These are phyloP conservation scores for Cladochytrium replicatum DNA, from an alignment of 192 early-diverging fungal species.

Conservation along the genomic window DNA sequence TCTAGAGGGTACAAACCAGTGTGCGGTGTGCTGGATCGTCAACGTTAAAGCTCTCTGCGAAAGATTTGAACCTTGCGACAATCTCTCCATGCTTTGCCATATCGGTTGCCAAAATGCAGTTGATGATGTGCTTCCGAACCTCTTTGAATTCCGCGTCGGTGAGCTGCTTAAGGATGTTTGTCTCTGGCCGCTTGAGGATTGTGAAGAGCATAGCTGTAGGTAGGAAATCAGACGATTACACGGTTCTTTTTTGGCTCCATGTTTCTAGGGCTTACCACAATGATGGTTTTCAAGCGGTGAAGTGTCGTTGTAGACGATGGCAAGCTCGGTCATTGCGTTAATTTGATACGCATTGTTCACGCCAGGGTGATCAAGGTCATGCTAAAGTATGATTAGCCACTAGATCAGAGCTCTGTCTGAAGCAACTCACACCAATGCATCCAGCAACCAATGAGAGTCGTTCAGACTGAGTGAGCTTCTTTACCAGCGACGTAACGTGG, in stretches of 20 bases:
- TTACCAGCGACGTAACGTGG: slow-evolving; percentile 17
- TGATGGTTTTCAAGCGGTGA: slow-evolving; percentile 47
- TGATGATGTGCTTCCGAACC: slow-evolving; percentile 36
- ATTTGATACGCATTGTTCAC: slow-evolving; percentile 45
- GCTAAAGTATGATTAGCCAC: slow-evolving; percentile 1
- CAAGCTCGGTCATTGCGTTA: slow-evolving; percentile 37
- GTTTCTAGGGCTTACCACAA: background rate
- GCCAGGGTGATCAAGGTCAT: slow-evolving; percentile 37
- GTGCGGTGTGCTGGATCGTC: slow-evolving; percentile 31
- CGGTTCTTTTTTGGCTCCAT: too few relatives aligned
- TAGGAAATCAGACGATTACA: too few relatives aligned
- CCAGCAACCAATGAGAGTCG: slow-evolving; percentile 24
- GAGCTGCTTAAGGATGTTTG: slow-evolving; percentile 26
- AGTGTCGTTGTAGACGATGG: slow-evolving; percentile 43
- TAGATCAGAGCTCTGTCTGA: background rate
- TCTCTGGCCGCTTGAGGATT: slow-evolving; percentile 23
- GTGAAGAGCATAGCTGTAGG: slow-evolving; percentile 33
- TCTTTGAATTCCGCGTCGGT: slow-evolving; percentile 27
- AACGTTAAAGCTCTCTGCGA: slow-evolving; percentile 26
- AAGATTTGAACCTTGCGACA: slow-evolving; percentile 27
- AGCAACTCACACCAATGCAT: slow-evolving; percentile 23
- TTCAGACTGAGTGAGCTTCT: slow-evolving; percentile 29
- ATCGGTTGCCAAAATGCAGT: slow-evolving; percentile 44
- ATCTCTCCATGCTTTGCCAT: slow-evolving; percentile 46
- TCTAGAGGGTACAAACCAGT: slow-evolving; percentile 14